These are phyloP conservation scores for Thelephora terrestris DNA, from an alignment of 1,284 basidiomycete species.

Conservation along the genomic window DNA sequence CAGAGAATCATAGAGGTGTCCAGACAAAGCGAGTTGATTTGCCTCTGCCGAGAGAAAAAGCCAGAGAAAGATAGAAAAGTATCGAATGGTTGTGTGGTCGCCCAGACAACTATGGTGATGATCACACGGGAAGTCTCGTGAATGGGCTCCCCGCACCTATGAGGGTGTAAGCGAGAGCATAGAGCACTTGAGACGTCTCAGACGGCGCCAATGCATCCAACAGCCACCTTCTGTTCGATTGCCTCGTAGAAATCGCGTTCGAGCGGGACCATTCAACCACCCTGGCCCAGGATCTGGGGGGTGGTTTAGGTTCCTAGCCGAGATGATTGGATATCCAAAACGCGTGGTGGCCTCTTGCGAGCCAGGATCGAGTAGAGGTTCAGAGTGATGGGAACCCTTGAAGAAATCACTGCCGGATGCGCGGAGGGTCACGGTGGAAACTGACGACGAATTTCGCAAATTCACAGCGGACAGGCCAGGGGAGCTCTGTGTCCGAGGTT, in stretches of 20 bases:
- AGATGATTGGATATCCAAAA: conserved; percentile 1
- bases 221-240: conserved; percentile 21
- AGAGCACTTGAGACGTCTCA: no score
- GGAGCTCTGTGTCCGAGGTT: conserved; percentile 13
- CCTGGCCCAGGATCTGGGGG: conserved; percentile 1
- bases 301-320: background rate
- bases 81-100: conserved; percentile 47
- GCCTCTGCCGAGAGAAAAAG: conserved; percentile 29
- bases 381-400: conserved; percentile 35
- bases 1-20: conserved; percentile 50
- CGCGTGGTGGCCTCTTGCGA: conserved; percentile 21
- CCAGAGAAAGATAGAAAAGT: conserved; percentile 43
- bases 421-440: conserved; percentile 40
- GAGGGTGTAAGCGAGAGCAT: no score
- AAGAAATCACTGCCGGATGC: conserved; percentile 36
- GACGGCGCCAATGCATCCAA: conserved; percentile 9
- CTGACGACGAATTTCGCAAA: conserved; percentile 30
- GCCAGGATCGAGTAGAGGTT: conserved; percentile 32
- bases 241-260: conserved; percentile 1
- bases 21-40: conserved; percentile 39
- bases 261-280: background rate
- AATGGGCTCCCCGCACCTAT: no score
- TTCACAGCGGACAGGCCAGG: conserved; percentile 13
- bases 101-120: conserved; percentile 27
- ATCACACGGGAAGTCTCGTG: no score